These are phyloP conservation scores for Chaetomium sp. DNA, from an alignment of 2,329 filamentous ascomycete genomes.

Conservation along the genomic window DNA sequence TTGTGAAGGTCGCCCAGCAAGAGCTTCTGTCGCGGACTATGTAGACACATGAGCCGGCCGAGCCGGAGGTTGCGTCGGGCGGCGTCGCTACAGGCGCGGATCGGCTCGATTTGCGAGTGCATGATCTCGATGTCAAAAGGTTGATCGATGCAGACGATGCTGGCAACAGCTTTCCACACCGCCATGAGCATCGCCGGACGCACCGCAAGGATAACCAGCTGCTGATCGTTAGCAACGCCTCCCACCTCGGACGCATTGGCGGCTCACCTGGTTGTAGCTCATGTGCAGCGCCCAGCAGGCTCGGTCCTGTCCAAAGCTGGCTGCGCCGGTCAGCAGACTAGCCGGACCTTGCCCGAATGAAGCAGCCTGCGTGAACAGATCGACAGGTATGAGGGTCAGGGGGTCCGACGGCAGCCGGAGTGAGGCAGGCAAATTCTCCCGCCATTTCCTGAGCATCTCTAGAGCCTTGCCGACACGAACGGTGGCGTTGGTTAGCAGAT, in stretches of 20 bases:
- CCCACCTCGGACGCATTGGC: too few species aligned
- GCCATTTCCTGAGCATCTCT: constrained; percentile 48
- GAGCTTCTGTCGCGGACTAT: constrained; percentile 44
- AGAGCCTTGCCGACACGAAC: constrained; percentile 46
- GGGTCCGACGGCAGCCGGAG: constrained; percentile 43
- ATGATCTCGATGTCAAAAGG: constrained; percentile 36
- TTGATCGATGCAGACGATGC: constrained; percentile 41
- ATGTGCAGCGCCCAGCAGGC: constrained; percentile 52
- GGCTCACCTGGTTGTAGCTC: constrained; percentile 48
- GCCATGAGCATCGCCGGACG: constrained; percentile 52
- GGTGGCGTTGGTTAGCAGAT: constrained; percentile 32
- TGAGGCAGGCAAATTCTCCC: constrained; percentile 41
- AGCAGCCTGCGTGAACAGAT: constrained; percentile 18
- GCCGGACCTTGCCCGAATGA: constrained; percentile 14
- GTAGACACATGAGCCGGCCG: constrained; percentile 44
- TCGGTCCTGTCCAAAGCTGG: constrained; percentile 44
- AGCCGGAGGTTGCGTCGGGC: constrained; percentile 51
- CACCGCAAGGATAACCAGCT: constrained; percentile 53
- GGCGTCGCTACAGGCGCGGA: constrained; percentile 47
- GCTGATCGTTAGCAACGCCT: constrained; percentile 24
- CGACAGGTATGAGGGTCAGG: constrained; percentile 17
- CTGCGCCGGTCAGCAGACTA: constrained; percentile 15
- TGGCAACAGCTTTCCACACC: constrained; percentile 51
- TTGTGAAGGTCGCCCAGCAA: constrained; percentile 51
- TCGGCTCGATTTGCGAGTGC: constrained; percentile 37